Percentiles rank a stretch among this genome's conserved stretches.
These are phyloP conservation scores for Phaseolus coccineus DNA, from an alignment of 331 rosid species.

Conservation along the genomic window DNA sequence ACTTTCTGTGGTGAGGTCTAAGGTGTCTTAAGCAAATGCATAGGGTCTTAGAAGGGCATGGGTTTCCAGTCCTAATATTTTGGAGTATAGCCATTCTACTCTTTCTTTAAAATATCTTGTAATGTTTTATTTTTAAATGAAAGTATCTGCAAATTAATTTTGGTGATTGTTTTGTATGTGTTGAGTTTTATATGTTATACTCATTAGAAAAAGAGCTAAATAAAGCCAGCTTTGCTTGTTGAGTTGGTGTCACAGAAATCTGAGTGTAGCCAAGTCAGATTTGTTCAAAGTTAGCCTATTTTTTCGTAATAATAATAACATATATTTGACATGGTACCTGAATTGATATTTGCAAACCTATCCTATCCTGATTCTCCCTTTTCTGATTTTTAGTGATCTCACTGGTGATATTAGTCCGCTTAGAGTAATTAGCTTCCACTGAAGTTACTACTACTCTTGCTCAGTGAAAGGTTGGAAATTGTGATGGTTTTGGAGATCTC, in stretches of 20 bases:
- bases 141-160: not conserved
- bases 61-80: not conserved
- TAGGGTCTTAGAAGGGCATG: not conserved
- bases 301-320: not conserved
- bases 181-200: not conserved
- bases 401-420: not conserved
- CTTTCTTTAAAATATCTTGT: not conserved
- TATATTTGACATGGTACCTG: not conserved
- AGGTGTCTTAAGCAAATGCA: not conserved
- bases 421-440: not conserved
- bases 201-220: not conserved
- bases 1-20: conserved; percentile 24
- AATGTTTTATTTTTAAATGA: not conserved
- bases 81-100: conserved; percentile 7
- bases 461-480: not conserved
- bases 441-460: not conserved
- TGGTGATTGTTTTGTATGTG: not conserved
- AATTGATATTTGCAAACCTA: not conserved
- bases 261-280: not conserved
- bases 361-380: not conserved
- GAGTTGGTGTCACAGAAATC: not conserved
- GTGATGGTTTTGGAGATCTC: not conserved
- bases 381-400: not conserved
- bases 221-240: not conserved
- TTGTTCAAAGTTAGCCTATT: conserved; percentile 14